These are phyloP conservation scores for Clavariopsis aquatica DNA, from an alignment of 495 filamentous ascomycete genomes.

Conservation along the genomic window DNA sequence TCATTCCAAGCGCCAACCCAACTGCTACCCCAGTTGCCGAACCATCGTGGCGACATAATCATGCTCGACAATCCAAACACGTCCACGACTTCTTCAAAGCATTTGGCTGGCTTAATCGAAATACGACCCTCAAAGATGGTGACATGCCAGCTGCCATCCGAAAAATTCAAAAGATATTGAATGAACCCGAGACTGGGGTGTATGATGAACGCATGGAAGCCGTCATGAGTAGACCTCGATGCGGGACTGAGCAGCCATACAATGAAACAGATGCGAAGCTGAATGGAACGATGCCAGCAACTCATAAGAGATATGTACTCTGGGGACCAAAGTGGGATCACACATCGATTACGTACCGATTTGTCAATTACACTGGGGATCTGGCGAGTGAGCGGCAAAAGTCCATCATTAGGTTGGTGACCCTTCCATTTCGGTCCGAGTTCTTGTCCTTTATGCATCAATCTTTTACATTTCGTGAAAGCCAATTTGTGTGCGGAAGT, in stretches of 20 bases:
- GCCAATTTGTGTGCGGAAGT: too few relatives aligned
- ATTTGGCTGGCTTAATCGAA: slow-evolving; percentile 25
- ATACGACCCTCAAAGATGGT: slow-evolving; percentile 20
- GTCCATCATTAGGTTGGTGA: slow-evolving; percentile 15
- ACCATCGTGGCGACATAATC: slow-evolving; percentile 16
- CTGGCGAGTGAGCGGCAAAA: slow-evolving; percentile 14
- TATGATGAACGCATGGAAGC: slow-evolving; percentile 30
- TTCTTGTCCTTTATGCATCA: neutral
- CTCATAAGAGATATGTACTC: slow-evolving; percentile 23
- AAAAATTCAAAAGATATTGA: slow-evolving; percentile 28
- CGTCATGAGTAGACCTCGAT: slow-evolving; percentile 28
- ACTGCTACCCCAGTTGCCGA: slow-evolving; percentile 3
- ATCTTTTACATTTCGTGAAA: too few relatives aligned
- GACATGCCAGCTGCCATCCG: slow-evolving; percentile 27
- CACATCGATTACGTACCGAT: slow-evolving; percentile 27
- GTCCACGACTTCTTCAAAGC: slow-evolving; percentile 30
- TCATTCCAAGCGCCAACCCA: slow-evolving; percentile 21
- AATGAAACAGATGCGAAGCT: slow-evolving; percentile 24
- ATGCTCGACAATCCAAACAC: slow-evolving; percentile 16
- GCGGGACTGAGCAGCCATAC: slow-evolving; percentile 23
- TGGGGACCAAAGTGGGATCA: slow-evolving; percentile 37
- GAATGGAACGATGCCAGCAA: neutral
- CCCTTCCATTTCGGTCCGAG: neutral
- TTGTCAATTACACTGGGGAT: slow-evolving; percentile 28
- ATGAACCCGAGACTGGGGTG: slow-evolving; percentile 24